phyloP scores from a whole-genome alignment of 2,329 filamentous ascomycete genomes.

The Penicillium crustosum region DNA sequence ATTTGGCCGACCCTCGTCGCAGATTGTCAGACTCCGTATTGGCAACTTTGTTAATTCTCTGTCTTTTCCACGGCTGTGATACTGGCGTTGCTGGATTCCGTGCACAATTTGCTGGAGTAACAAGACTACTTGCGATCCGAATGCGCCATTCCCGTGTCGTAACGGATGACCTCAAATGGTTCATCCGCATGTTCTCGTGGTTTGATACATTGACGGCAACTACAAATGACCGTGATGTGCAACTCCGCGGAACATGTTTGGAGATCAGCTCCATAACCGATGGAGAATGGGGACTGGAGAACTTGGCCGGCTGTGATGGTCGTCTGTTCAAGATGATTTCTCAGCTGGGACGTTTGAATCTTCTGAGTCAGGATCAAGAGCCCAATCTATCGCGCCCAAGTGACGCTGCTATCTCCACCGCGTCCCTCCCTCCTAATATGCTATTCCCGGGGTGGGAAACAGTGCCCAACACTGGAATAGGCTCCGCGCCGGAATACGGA shows the following conservation, averaged over 20 bases:
- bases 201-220: conserved; percentile 91
- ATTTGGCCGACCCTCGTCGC: conserved; percentile 72
- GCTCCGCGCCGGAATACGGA: conserved; percentile 39
- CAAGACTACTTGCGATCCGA: conserved; percentile 80
- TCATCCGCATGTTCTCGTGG: conserved; percentile 89
- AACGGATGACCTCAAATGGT: conserved; percentile 72
- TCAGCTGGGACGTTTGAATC: conserved; percentile 78
- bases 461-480: conserved; percentile 30
- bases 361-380: conserved; percentile 69
- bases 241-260: conserved; percentile 64
- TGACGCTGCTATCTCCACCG: conserved; percentile 27
- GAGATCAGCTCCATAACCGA: conserved; percentile 64
- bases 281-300: conserved; percentile 74
- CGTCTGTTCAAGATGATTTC: conserved; percentile 83
- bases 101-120: conserved; percentile 88
- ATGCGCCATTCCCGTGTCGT: conserved; percentile 59
- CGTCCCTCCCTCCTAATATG: conserved; percentile 38
- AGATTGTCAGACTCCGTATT: conserved; percentile 83
- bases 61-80: conserved; percentile 90
- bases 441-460: conserved; percentile 28
- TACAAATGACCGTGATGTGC: conserved; percentile 86
- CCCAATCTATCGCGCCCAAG: conserved; percentile 27
- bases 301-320: conserved; percentile 83
- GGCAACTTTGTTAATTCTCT: conserved; percentile 82
- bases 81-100: conserved; percentile 91